phyloP scores from a whole-genome alignment of 257 asterid genomes.

The Scutellaria baicalensis region DNA sequence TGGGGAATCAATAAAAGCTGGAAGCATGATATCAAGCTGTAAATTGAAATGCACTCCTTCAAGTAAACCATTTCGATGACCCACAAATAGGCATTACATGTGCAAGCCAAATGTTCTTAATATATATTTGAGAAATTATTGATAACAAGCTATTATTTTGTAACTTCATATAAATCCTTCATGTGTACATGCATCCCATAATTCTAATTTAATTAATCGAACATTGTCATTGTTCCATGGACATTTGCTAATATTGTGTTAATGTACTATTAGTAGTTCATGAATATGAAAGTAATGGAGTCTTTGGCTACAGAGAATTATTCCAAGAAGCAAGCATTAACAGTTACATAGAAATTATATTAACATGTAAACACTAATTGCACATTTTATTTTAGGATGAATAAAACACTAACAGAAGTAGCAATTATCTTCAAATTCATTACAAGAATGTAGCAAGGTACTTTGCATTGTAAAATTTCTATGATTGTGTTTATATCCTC shows the following conservation, averaged over 20 bases:
- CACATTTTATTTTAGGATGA: background rate
- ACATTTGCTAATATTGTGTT: background rate
- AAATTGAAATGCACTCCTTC: slow-evolving; percentile 6
- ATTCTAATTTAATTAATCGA: background rate
- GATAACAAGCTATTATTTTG: background rate
- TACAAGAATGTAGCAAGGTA: background rate
- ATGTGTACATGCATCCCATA: background rate
- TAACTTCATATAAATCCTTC: background rate
- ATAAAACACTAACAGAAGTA: background rate
- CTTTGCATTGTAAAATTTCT: background rate
- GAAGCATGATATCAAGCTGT: slow-evolving; percentile 9
- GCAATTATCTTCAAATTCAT: background rate
- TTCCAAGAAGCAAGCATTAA: background rate
- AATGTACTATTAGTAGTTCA: background rate
- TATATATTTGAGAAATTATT: background rate
- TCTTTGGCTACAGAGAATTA: background rate
- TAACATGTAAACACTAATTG: background rate
- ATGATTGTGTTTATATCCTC: background rate
- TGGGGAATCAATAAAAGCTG: background rate
- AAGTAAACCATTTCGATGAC: background rate
- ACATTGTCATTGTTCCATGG: background rate
- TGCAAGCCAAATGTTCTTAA: background rate
- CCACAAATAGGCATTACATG: slow-evolving; percentile 2
- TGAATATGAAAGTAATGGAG: too few relatives aligned
- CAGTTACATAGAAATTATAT: background rate